These are phyloP conservation scores for Podila epigama DNA, from an alignment of 192 early-diverging fungal species.

Conservation along the genomic window DNA sequence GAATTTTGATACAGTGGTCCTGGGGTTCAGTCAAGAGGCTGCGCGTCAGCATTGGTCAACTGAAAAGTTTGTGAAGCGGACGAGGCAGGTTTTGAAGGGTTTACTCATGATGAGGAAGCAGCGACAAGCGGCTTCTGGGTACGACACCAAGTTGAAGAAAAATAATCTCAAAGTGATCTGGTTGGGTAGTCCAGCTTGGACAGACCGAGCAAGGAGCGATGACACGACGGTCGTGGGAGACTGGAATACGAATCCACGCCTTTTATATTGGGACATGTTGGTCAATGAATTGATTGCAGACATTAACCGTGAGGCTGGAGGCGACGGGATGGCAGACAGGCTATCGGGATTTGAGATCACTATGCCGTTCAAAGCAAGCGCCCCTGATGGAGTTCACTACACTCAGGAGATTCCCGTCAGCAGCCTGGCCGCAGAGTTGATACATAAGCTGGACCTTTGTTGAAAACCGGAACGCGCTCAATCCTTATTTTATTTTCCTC, in stretches of 20 bases:
- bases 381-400: slow-evolving; percentile 9
- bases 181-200: slow-evolving; percentile 26
- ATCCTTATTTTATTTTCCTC: no score
- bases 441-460: slow-evolving; percentile 30
- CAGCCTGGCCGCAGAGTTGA: slow-evolving; percentile 13
- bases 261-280: slow-evolving; percentile 32
- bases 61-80: slow-evolving; percentile 6
- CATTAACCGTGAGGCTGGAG: slow-evolving; percentile 13
- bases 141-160: neutral
- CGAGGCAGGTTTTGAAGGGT: neutral
- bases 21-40: slow-evolving; percentile 13
- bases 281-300: slow-evolving; percentile 11
- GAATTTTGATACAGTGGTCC: slow-evolving; percentile 12
- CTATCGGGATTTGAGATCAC: slow-evolving; percentile 25
- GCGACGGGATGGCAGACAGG: slow-evolving; percentile 14
- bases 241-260: slow-evolving; percentile 17
- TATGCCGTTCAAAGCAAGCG: slow-evolving; percentile 18
- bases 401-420: neutral
- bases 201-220: neutral
- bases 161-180: slow-evolving; percentile 33
- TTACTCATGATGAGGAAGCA: slow-evolving; percentile 1
- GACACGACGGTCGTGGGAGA: neutral
- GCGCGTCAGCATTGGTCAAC: slow-evolving; percentile 6
- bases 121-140: neutral
- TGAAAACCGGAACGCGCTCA: neutral